phyloP scores from a whole-genome alignment of 2,329 filamentous ascomycete species.

The Cordyceps cateniannulata region DNA sequence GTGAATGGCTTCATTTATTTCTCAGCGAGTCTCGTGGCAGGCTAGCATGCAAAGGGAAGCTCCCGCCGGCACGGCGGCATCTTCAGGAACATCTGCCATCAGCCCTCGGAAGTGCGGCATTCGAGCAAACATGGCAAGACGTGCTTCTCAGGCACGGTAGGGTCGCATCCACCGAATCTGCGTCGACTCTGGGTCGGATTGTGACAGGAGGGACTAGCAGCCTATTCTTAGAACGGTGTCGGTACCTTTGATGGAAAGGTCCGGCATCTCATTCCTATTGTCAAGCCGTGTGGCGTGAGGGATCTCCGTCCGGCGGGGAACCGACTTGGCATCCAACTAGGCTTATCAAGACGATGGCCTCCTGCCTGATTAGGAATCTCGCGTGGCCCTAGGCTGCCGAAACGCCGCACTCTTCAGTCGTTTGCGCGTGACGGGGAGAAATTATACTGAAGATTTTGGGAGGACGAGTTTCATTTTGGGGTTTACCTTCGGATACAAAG shows the following conservation, averaged over 20 bases:
- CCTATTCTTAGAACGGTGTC: background rate
- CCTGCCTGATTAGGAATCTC: background rate
- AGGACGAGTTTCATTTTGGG: background rate
- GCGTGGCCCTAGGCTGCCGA: background rate
- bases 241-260: background rate
- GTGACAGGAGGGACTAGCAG: background rate
- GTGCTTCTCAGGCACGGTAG: background rate
- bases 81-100: background rate
- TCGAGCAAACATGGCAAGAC: background rate
- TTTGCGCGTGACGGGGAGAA: background rate
- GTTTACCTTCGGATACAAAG: background rate
- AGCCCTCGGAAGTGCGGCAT: slow-evolving; percentile 5
- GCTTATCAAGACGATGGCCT: background rate
- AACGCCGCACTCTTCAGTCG: background rate
- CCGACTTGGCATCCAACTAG: background rate
- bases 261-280: background rate
- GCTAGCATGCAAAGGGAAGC: background rate
- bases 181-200: background rate
- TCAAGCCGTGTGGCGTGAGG: background rate
- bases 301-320: background rate
- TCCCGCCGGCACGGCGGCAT: background rate
- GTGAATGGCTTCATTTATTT: background rate
- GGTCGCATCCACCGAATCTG: background rate
- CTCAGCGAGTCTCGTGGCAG: background rate
- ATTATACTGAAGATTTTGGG: background rate